Base-by-base conservation (phyloP, 2,329 filamentous ascomycete species). In the Penicillium janthinellum region DNA sequence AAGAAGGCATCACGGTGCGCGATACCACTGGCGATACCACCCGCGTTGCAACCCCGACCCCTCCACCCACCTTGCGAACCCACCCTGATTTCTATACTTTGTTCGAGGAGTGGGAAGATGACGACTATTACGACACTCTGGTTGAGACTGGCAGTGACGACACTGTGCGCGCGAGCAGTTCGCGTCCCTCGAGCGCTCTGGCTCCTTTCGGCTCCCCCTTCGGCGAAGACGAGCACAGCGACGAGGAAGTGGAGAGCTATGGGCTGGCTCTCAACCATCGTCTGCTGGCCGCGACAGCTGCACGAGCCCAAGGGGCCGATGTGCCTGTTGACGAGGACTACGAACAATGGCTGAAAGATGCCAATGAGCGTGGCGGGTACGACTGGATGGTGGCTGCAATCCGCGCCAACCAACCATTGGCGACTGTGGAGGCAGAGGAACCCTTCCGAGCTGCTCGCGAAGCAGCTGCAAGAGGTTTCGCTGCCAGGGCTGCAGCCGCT, bases 11-110 rank as follows among this genome's bases (percentile, higher is more conserved):
- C 38, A 82, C 77, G 48, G 85, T 89, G 44, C 74, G 76, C 58
- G 86, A 88, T 69, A 88, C 86, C 2, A 89, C 86, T 4, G 85
- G 83, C 37, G 79, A 84, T 63, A 82, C 82, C 55, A 83, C 88
- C 56, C 75, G 73, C 31, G 78, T 76, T 25, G 85, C 79, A 67
- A 78, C 83, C 14, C 81, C 81, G 35, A 62, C 69, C n/a, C 68
- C 69, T 47, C 69, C 59, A 2, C 75, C 74, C 7, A 69, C 70
- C 14, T 66, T 73, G 35, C 66, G 70, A 52, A 57, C 78, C 25
- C 73, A 77, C 55, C 68, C 65, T 41, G 67, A 75, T 5, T 67
- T 73, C 52, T 65, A 61, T 42, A 47, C 22, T 7, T 57, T 17
- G 61, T 35, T 38, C 3, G 50, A 53, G 39, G 38, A 64, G 20